Percentiles rank a stretch among this genome's conserved stretches.
These are phyloP conservation scores for Emericellopsis atlantica DNA, from an alignment of 2,329 filamentous ascomycete genomes.

Conservation along the genomic window DNA sequence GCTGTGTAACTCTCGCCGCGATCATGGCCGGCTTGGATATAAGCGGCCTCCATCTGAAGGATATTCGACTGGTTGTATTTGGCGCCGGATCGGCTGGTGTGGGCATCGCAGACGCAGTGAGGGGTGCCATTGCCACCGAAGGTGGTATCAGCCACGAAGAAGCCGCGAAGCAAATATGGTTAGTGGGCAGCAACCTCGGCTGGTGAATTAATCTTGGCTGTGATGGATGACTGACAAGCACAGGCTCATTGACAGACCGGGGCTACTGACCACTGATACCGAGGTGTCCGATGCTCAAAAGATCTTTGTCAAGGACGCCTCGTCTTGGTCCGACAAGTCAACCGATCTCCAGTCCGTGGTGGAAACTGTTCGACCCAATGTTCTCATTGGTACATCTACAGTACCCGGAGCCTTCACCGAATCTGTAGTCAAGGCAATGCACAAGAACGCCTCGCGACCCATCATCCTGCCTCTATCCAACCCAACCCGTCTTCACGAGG, in stretches of 20 bases:
- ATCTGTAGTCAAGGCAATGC: conserved; percentile 64
- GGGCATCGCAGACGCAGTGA: conserved; percentile 75
- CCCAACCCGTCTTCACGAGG: conserved; percentile 74
- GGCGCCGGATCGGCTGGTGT: conserved; percentile 73
- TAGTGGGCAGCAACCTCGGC: conserved; percentile 7
- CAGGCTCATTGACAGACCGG: conserved; percentile 72
- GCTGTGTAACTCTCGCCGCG: conserved; percentile 74
- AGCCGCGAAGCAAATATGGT: conserved; percentile 72
- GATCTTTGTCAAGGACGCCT: conserved; percentile 49
- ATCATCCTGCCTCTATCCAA: conserved; percentile 75
- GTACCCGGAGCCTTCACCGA: conserved; percentile 65
- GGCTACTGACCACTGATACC: conserved; percentile 54
- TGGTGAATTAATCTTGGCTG: too few species aligned
- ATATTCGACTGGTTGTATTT: conserved; percentile 63
- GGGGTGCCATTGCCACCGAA: conserved; percentile 64
- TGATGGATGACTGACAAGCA: background rate
- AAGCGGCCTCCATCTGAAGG: conserved; percentile 49
- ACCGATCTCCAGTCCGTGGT: conserved; percentile 54
- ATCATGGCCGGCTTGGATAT: conserved; percentile 67
- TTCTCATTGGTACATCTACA: conserved; percentile 76
- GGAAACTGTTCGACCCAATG: conserved; percentile 61
- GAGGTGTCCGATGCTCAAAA: conserved; percentile 56
- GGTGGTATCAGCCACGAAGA: conserved; percentile 55
- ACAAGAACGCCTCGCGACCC: conserved; percentile 57
- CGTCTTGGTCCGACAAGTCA: conserved; percentile 48